These are phyloP conservation scores for Boletus huronensis DNA, from an alignment of 768 basidiomycete species.

Conservation along the genomic window DNA sequence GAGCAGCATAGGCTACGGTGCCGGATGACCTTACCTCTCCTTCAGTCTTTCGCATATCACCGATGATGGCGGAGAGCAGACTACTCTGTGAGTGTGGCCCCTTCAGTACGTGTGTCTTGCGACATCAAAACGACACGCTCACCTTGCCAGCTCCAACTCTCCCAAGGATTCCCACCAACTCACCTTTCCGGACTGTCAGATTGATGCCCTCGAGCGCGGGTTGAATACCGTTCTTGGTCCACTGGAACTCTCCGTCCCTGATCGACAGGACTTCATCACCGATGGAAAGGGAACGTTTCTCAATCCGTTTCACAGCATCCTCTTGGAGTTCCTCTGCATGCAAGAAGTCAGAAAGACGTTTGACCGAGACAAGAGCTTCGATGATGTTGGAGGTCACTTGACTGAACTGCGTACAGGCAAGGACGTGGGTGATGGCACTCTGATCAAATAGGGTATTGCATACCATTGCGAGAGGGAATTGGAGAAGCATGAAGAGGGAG, in stretches of 20 bases:
- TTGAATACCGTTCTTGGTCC: slow-evolving; percentile 59
- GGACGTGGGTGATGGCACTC: not conserved
- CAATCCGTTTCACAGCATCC: slow-evolving; percentile 62
- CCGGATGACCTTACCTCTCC: slow-evolving; percentile 72
- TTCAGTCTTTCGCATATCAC: slow-evolving; percentile 77
- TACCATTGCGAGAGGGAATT: slow-evolving; percentile 85
- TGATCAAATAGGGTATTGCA: slow-evolving; percentile 6
- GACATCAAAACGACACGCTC: not conserved
- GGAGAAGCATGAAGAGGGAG: slow-evolving; percentile 81
- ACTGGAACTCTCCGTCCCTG: slow-evolving; percentile 74
- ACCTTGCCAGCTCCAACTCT: slow-evolving; percentile 92
- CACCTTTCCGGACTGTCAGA: slow-evolving; percentile 73
- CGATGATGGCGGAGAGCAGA: slow-evolving; percentile 75
- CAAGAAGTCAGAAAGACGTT: slow-evolving; percentile 74
- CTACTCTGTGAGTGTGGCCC: slow-evolving; percentile 47
- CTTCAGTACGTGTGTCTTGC: not conserved
- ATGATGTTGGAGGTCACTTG: slow-evolving; percentile 78
- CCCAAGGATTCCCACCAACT: slow-evolving; percentile 81
- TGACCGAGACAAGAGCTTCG: slow-evolving; percentile 81
- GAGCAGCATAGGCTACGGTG: slow-evolving; percentile 76
- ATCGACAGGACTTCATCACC: slow-evolving; percentile 75
- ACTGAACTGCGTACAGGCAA: slow-evolving; percentile 45
- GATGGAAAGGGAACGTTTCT: slow-evolving; percentile 37
- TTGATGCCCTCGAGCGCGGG: slow-evolving; percentile 72
- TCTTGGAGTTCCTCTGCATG: slow-evolving; percentile 73